Evolutionary conservation across 2,329 filamentous ascomycete genomes (phyloP).

Genomic region (Nothopassalora personata): DNA sequence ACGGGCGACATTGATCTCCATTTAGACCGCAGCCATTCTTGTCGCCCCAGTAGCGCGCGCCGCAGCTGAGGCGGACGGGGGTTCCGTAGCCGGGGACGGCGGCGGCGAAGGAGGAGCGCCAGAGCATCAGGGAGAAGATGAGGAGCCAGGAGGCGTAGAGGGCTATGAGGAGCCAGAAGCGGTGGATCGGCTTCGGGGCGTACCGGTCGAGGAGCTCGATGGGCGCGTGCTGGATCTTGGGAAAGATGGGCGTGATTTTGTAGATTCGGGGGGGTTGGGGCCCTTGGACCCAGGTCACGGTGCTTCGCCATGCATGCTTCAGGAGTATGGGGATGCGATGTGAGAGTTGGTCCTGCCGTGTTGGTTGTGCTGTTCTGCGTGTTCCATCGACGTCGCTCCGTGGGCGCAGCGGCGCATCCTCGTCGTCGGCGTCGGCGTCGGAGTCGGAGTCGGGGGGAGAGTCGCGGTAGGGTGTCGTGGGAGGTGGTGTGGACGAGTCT

Average conservation of each 20-base stretch:
- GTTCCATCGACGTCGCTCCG: constrained; percentile 27
- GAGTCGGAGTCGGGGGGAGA: constrained; percentile 28
- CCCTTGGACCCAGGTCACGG: constrained; percentile 45
- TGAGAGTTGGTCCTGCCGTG: constrained; percentile 24
- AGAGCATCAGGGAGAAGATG: constrained; percentile 63
- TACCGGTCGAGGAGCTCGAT: constrained; percentile 58
- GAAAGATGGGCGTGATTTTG: constrained; percentile 53
- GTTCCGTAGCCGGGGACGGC: constrained; percentile 64
- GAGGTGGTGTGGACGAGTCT: neutral
- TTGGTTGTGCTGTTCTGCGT: constrained; percentile 6
- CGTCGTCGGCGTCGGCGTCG: constrained; percentile 26
- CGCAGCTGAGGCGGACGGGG: constrained; percentile 62
- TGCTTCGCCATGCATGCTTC: constrained; percentile 31
- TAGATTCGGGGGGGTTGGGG: constrained; percentile 46
- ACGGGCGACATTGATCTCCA: constrained; percentile 69
- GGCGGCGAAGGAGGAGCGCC: constrained; percentile 53
- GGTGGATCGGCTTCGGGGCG: constrained; percentile 56
- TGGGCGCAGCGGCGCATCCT: constrained; percentile 26
- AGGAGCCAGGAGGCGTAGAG: constrained; percentile 65
- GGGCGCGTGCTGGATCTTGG: constrained; percentile 62
- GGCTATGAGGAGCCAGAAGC: constrained; percentile 52
- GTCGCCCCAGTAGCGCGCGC: constrained; percentile 62
- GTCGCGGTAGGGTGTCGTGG: constrained; percentile 25
- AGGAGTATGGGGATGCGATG: constrained; percentile 25
- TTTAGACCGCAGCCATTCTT: constrained; percentile 70